These are phyloP conservation scores for Bretschneidera sinensis DNA, from an alignment of 345 rosid species.

Conservation along the genomic window DNA sequence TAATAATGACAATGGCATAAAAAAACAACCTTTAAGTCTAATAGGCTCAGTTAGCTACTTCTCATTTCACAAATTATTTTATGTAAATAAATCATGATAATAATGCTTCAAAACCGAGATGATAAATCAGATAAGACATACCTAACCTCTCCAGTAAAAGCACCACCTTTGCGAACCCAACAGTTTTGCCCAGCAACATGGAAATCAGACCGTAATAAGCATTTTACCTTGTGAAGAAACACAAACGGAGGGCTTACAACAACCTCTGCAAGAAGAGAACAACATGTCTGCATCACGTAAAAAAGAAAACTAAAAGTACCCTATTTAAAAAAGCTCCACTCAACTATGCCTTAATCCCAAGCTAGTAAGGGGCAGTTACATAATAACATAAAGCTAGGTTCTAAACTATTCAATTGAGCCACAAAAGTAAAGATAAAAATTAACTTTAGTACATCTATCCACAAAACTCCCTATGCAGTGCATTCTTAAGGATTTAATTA, in stretches of 20 bases:
- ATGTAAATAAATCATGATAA: background rate
- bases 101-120: too few species aligned
- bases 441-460: too few species aligned
- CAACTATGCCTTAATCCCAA: too few species aligned
- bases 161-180: constrained; percentile 72
- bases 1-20: background rate
- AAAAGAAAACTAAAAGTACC: background rate
- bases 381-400: too few species aligned
- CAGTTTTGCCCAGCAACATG: constrained; percentile 67
- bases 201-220: constrained; percentile 45
- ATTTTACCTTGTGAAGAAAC: constrained; percentile 47
- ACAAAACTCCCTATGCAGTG: too few species aligned
- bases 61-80: background rate
- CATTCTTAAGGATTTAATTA: too few species aligned
- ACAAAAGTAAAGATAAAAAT: too few species aligned
- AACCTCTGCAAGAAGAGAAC: constrained; percentile 39
- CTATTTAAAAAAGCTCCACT: too few species aligned
- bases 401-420: too few species aligned
- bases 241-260: constrained; percentile 74
- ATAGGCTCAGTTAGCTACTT: background rate
- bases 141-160: constrained; percentile 72
- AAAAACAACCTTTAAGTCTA: background rate
- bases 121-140: constrained; percentile 14
- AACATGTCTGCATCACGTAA: background rate
- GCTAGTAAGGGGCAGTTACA: too few species aligned